Evolutionary conservation across 495 filamentous ascomycete species (phyloP), one percentile per base, ranked within the genome.

Genomic region (Aspergillus affinis): DNA sequence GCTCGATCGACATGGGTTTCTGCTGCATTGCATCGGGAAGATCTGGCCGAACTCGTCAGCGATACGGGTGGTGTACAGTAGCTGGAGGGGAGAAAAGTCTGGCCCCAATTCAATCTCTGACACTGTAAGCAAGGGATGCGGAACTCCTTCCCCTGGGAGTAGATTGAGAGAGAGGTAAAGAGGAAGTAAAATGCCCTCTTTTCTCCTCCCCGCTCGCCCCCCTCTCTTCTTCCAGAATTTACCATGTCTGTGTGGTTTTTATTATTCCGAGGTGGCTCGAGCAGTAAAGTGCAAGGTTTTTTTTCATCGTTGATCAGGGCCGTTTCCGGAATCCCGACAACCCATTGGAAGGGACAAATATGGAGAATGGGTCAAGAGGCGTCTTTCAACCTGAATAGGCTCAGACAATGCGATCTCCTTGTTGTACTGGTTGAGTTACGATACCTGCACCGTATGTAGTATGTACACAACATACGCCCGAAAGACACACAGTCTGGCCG

Each of bases 101-200:
- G 36, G 36, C 36, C 53, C 30, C 51, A 48, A 56, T 27, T 17
- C 48, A 48, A 44, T 55, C 55, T 65, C 57, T 59, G 46, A 55
- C 51, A 55, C 57, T 55, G 52, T 58, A 59, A 62, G 65, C 62
- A 67, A 67, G 65, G 65, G 65, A 67, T 64, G 47, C 23, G 56
- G 57, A 48, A 36, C 44, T 50, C 48, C 44, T 2, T 9, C 54
- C 48, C 44, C 4, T 9, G 19, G 36, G n/a, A n/a, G n/a, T n/a
- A 15, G 36, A 41, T 6, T 2, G 9, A 17, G 30, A 32, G 10
- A 32, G 30, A 32, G 10, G 29, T 4, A 30, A 32, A 10, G 36
- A 15, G 36, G 9, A 10, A 41, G 36, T n/a, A n/a, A 17, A 10
- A 10, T 15, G 1, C 13, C 13, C 9, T 13, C 13, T 41, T 41